Evolutionary conservation across 768 basidiomycete genomes (phyloP), one percentile per base, ranked within the genome.

Genomic region (Calocybe cyanea): DNA sequence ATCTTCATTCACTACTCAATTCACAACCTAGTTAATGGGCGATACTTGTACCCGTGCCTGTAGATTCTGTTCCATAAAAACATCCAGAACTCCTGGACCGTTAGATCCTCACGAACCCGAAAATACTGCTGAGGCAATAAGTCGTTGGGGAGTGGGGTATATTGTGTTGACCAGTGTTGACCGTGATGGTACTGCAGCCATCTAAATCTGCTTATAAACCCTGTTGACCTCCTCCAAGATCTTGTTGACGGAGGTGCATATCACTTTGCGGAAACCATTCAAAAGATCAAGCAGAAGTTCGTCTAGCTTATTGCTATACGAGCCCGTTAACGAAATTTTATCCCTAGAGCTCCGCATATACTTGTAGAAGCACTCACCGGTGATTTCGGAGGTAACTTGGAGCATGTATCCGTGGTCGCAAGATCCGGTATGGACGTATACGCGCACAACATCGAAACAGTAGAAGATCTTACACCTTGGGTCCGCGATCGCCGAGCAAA

Each of bases 31-130:
- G 94, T 71, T 99, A 11, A 98, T 99, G 96, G 96, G 96, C 7
- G 95, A 98, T 68, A 96, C 92, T 11, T 99, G 96, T 61, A 99
- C 96, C 28, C 83, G 96, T 59, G 96, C 93, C 1, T 99, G 96
- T 66, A 77, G 94, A 44, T 99, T 99, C 61, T 99, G 96, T 58
- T 89, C 94, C 7, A 92, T 99, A 41, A 96, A 96, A 72, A 99
- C 96, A 0, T 92, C 92, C 2, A 75, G 78, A 41, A 62, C 82
- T 0, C 96, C 96, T 7, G 84, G 88, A 21, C 94, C 96, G 6
- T 67, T 99, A 31, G 95, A 99, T 60, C 84, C 89, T 0, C 92
- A 96, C 58, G 96, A 99, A 59, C 96, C 96, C 15, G 96, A 98
- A 71, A 81, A 98, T 62, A 98, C 96, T 2, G 95, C 96, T 0